Conservation (phyloP, 2,329 filamentous ascomycete species). For the Penicillium polonicum region DNA sequence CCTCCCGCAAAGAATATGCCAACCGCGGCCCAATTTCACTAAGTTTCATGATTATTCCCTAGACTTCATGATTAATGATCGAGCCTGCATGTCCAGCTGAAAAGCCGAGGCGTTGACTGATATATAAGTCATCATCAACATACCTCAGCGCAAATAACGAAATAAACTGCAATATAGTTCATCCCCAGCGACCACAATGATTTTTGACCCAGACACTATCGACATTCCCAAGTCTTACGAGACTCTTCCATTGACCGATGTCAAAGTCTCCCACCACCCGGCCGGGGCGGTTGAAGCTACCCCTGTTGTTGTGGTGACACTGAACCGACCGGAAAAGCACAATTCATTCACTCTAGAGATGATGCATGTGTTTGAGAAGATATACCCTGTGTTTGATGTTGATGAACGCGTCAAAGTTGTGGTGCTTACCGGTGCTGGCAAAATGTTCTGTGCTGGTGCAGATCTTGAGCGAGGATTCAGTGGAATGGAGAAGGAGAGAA, state of each 20-base stretch:
- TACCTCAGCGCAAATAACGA: background rate
- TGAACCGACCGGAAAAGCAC: conserved; percentile 55
- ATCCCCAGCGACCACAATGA: background rate
- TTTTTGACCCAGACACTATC: conserved; percentile 6
- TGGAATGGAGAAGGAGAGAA: conserved; percentile 3
- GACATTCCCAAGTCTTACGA: conserved; percentile 32
- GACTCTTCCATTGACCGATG: conserved; percentile 27
- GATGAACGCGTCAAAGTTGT: conserved; percentile 12
- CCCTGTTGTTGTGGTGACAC: conserved; percentile 47
- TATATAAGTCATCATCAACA: background rate
- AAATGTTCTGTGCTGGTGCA: conserved; percentile 8
- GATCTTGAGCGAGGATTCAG: conserved; percentile 9
- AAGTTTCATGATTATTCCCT: background rate
- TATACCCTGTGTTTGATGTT: conserved; percentile 4
- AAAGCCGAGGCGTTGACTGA: background rate
- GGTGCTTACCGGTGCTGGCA: conserved; percentile 11
- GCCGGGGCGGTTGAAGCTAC: conserved; percentile 48
- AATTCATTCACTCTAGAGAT: conserved; percentile 56
- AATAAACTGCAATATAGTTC: background rate
- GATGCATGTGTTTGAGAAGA: conserved; percentile 42
- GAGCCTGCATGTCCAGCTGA: background rate
- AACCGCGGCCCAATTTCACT: background rate
- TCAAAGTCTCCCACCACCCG: conserved; percentile 37
- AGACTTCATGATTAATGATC: background rate
- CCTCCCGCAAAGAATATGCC: background rate